A percentile compares a stretch with the other conserved stretches of the same genome.
Conservation (phyloP, 2,329 filamentous ascomycete genomes). For the Cordyceps cicadae region DNA sequence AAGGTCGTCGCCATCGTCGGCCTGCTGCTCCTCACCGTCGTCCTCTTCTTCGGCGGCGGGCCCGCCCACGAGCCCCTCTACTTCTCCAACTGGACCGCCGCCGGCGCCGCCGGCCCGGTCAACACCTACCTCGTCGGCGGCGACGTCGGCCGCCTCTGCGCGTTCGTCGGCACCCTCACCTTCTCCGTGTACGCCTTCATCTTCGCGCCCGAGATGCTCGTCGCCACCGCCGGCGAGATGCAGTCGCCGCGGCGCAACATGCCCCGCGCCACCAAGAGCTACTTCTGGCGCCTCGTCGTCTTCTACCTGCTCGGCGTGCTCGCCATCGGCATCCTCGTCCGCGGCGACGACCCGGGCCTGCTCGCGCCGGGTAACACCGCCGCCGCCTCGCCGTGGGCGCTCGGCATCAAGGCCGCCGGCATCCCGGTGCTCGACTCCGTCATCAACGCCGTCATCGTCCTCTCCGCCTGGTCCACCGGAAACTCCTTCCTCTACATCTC, state of each 20-base stretch:
- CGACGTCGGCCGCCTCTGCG: constrained; percentile 46
- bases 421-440: constrained; percentile 37
- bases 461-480: constrained; percentile 48
- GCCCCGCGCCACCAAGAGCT: constrained; percentile 22
- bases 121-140: constrained; percentile 29
- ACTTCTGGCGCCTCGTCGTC: constrained; percentile 22
- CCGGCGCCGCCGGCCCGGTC: constrained; percentile 24
- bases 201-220: constrained; percentile 22
- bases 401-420: constrained; percentile 38
- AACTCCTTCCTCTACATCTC: constrained; percentile 45
- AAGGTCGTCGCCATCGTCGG: constrained; percentile 42
- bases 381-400: constrained; percentile 47
- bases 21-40: constrained; percentile 37
- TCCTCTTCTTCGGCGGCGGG: constrained; percentile 39
- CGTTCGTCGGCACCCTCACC: constrained; percentile 29
- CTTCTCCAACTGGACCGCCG: constrained; percentile 30
- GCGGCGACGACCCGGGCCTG: constrained; percentile 24
- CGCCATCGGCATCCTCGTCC: constrained; percentile 22
- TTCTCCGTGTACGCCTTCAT: constrained; percentile 17
- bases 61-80: constrained; percentile 35
- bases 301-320: constrained; percentile 22
- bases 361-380: constrained; percentile 23
- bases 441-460: constrained; percentile 47
- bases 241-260: constrained; percentile 24
- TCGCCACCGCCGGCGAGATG: constrained; percentile 25